Evolutionary conservation across 176 grass and related monocot species (phyloP).

Genomic region (Oryza punctata): DNA sequence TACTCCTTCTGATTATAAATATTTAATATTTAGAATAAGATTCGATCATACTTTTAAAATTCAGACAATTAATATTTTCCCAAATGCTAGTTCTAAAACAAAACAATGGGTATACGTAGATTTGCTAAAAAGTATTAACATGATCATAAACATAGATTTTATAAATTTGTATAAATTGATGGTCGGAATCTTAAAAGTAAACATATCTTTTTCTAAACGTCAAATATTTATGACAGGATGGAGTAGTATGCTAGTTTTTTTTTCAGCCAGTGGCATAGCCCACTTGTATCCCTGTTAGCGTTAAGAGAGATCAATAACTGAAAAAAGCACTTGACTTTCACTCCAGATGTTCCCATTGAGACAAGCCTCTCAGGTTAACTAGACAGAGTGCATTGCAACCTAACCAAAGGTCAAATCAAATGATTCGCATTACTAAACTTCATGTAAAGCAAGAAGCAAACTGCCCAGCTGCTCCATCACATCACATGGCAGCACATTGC

Average conservation of each 20-base stretch:
- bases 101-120: too few species aligned
- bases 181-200: too few species aligned
- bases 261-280: not conserved
- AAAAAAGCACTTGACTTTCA: slow-evolving; percentile 6
- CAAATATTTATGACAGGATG: too few species aligned
- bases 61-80: too few species aligned
- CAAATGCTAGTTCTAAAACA: too few species aligned
- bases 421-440: slow-evolving; percentile 9
- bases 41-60: too few species aligned
- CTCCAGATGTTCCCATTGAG: slow-evolving; percentile 25
- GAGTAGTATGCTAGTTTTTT: not conserved
- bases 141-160: too few species aligned
- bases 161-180: too few species aligned
- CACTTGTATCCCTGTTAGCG: slow-evolving; percentile 8
- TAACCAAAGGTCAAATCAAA: not conserved
- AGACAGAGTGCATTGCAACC: slow-evolving; percentile 1
- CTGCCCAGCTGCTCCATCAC: slow-evolving; percentile 1
- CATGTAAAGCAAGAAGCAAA: slow-evolving; percentile 40
- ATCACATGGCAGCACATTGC: slow-evolving; percentile 25
- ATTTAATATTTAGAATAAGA: too few species aligned
- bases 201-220: too few species aligned
- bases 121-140: too few species aligned
- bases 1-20: too few species aligned
- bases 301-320: not conserved
- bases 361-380: slow-evolving; percentile 4